phyloP scores from a whole-genome alignment of 768 basidiomycete species.

The Chalciporus sphaerocephalus region DNA sequence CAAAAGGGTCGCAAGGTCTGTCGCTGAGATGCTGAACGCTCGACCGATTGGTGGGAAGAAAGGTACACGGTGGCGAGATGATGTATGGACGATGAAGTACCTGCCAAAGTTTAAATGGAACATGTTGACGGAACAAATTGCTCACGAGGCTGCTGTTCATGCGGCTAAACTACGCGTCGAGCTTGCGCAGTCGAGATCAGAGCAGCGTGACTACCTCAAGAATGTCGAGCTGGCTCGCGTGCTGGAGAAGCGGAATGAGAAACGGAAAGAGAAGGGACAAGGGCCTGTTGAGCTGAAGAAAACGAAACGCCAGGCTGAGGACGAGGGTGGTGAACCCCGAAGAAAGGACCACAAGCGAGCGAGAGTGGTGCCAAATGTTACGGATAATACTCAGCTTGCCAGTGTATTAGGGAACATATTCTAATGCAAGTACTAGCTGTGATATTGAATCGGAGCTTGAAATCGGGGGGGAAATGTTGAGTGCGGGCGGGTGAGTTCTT shows the following conservation, averaged over 20 bases:
- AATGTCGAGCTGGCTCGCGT: slow-evolving; percentile 92
- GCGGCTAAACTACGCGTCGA: slow-evolving; percentile 87
- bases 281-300: slow-evolving; percentile 34
- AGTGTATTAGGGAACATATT: slow-evolving; percentile 51
- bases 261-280: slow-evolving; percentile 56
- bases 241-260: slow-evolving; percentile 73
- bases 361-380: slow-evolving; percentile 1
- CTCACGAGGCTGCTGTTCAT: slow-evolving; percentile 89
- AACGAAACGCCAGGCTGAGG: slow-evolving; percentile 14
- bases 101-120: slow-evolving; percentile 97
- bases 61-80: slow-evolving; percentile 86
- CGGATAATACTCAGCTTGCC: slow-evolving; percentile 29
- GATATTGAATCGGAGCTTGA: slow-evolving; percentile 26
- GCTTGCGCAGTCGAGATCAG: slow-evolving; percentile 78
- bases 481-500: slow-evolving; percentile 21
- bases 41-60: slow-evolving; percentile 94
- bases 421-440: slow-evolving; percentile 24
- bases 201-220: slow-evolving; percentile 89
- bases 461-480: slow-evolving; percentile 15
- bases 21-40: slow-evolving; percentile 95
- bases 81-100: slow-evolving; percentile 99
- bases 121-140: slow-evolving; percentile 98
- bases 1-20: slow-evolving; percentile 83
- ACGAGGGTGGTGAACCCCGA: slow-evolving; percentile 4
- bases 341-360: slow-evolving; percentile 14